Percentiles rank a stretch among this genome's conserved stretches.
These are phyloP conservation scores for Fonsecaea multimorphosa DNA, from an alignment of 2,329 filamentous ascomycete species.

Conservation along the genomic window DNA sequence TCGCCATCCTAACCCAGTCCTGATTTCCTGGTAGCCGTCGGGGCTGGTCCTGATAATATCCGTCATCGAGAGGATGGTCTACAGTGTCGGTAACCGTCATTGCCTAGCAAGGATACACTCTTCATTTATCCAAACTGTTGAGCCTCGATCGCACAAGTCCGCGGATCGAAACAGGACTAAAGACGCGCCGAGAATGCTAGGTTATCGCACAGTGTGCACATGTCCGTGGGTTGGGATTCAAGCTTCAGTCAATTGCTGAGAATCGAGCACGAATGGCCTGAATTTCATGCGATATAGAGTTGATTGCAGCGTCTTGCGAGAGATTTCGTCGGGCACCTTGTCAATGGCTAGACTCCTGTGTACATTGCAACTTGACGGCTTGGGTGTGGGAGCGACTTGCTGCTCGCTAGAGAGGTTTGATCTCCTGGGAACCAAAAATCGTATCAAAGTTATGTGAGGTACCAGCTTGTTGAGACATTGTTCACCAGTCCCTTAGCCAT, in stretches of 20 bases:
- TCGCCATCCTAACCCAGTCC: constrained; percentile 33
- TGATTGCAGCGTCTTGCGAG: neutral
- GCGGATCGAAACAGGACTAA: neutral
- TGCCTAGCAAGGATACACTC: neutral
- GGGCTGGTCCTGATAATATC: constrained; percentile 21
- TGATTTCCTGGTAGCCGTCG: constrained; percentile 27
- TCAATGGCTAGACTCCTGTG: neutral
- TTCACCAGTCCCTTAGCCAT: neutral
- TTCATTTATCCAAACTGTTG: constrained; percentile 2
- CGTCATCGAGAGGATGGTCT: constrained; percentile 13
- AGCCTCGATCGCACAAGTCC: constrained; percentile 5
- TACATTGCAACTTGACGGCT: neutral
- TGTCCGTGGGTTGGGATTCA: constrained; percentile 43
- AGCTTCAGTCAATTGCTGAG: neutral
- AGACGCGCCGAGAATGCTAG: neutral
- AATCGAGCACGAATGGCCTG: neutral
- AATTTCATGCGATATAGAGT: neutral
- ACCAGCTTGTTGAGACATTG: neutral
- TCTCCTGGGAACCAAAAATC: neutral
- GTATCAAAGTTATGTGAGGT: neutral
- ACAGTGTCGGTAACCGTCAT: neutral
- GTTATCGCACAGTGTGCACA: constrained; percentile 2
- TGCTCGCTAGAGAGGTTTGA: neutral
- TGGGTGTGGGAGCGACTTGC: neutral
- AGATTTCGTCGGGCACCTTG: neutral